phyloP scores from a whole-genome alignment of 306 rosid species.

The Vigna unguiculata region DNA sequence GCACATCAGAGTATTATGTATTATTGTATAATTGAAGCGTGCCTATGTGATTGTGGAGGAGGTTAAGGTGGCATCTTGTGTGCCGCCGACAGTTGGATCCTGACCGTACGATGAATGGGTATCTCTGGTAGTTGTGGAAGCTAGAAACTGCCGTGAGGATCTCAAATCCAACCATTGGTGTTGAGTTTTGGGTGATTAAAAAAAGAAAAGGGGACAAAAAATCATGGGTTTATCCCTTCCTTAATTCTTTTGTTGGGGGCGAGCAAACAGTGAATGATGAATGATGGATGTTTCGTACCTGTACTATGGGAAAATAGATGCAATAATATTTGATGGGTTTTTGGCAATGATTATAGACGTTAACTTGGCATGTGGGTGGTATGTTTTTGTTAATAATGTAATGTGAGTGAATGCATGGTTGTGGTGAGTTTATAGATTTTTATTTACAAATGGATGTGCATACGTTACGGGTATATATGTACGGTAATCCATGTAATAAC shows the following conservation, averaged over 20 bases:
- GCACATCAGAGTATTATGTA: slow-evolving; percentile 23
- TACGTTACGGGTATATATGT: slow-evolving; percentile 29
- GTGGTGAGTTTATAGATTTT: neutral
- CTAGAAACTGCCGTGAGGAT: slow-evolving; percentile 46
- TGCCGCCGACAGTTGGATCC: slow-evolving; percentile 72
- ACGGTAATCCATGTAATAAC: slow-evolving; percentile 11
- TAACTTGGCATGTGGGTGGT: slow-evolving; percentile 61
- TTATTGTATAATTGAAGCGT: slow-evolving; percentile 47
- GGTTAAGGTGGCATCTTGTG: slow-evolving; percentile 51
- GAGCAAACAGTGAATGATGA: slow-evolving; percentile 41
- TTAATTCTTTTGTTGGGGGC: slow-evolving; percentile 41
- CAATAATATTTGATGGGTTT: slow-evolving; percentile 46
- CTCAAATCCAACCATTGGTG: slow-evolving; percentile 46
- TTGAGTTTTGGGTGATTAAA: slow-evolving; percentile 18
- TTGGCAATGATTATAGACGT: slow-evolving; percentile 58
- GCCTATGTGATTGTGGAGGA: slow-evolving; percentile 39
- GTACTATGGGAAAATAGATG: slow-evolving; percentile 39
- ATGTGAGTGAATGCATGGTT: neutral
- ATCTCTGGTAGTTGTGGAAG: slow-evolving; percentile 51
- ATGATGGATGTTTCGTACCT: slow-evolving; percentile 49
- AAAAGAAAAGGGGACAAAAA: slow-evolving; percentile 26
- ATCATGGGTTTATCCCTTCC: slow-evolving; percentile 43
- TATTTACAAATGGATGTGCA: slow-evolving; percentile 32
- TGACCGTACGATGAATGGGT: slow-evolving; percentile 65
- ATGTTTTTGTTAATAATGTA: neutral